Evolutionary conservation across 495 filamentous ascomycete genomes (phyloP), one percentile per base, ranked within the genome.

Genomic region (Saxophila tyrrhenica): DNA sequence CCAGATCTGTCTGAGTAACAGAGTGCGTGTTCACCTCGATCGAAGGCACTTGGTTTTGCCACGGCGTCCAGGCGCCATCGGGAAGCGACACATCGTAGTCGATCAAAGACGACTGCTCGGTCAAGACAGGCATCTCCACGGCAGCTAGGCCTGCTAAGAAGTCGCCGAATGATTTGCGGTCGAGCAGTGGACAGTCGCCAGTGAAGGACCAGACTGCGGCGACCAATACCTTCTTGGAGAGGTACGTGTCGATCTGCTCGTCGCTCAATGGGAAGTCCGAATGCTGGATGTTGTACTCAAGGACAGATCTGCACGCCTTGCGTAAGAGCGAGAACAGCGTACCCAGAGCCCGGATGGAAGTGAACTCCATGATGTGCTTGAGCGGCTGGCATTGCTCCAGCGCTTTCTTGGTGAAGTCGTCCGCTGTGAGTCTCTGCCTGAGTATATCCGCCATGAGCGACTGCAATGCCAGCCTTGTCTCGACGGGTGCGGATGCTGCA

Each of bases 291-390:
- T 97, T 95, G 73, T 97, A 96, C 68, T 96, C 91, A 62, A 99
- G 80, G 51, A 97, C 78, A 52, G 88, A 86, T 59, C 91, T 79
- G 59, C 90, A 94, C 47, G 83, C 76, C 69, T 95, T 95, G 73
- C 95, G 96, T 23, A 99, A 71, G 22, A 99, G 75, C 44, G 91
- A 95, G 72, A 96, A 97, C 21, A 99, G 68, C 1, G 94, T 99
- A 56, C 85, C 91, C 55, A 99, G 77, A 3, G 85, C 91, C 35
- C 92, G 86, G 41, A 87, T 86, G 42, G 86, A 77, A 0, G 91
- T 95, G 64, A 89, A 97, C 59, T 96, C 87, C 92, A 99, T 99
- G 69, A 99, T 96, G 64, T 99, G 92, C 55, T 84, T 86, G 72
- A 83, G 91, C 19, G 76, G 75, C 58, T 79, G 77, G 16, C 89